Evolutionary conservation across 179 eudicot species (phyloP), one percentile per base, ranked within the genome.

Genomic region (Corrigiola litoralis): DNA sequence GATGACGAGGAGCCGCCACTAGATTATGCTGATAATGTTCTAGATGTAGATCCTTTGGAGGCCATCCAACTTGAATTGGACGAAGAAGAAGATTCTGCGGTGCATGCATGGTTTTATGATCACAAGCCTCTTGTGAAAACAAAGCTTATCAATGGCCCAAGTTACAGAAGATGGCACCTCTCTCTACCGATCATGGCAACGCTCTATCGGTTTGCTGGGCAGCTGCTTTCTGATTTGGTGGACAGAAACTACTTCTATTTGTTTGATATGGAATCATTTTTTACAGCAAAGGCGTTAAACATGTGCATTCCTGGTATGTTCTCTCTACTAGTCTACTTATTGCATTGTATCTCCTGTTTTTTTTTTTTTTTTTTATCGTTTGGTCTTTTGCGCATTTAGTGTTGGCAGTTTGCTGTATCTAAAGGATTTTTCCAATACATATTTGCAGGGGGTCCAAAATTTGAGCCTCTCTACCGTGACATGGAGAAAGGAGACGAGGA

Each of bases 401-500:
- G 36, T 6, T 14, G 11, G n/a, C 28, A 41, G 54, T 27, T 67
- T 18, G 1, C 29, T 24, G 29, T 56, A 34, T 54, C 37, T 67
- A 21, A 61, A 36, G 29, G 14, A 25, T 28, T 41, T 51, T 63
- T 6, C 28, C 40, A 1, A 2, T 51, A 54, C 23, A 23, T 32
- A 31, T 48, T 32, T 66, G 64, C 61, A 94, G 99, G 99, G 56
- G 99, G 99, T 66, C 99, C 99, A 0, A 94, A 94, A 82, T 94
- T 94, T 63, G 99, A 94, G 73, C 99, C 99, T 45, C 67, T 94
- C 76, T 94, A 90, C 53, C 99, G 99, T 77, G 99, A 94, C 86
- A 94, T 94, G 99, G 99, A 94, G 86, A 94, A 90, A 74, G 99
- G 99, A 52, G 99, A 94, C 56, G 99, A 94, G 70, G 99, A 94